Percentiles rank a stretch among this genome's conserved stretches.
Conservation (phyloP, 441 rosid genomes). For the California macrophylla region DNA sequence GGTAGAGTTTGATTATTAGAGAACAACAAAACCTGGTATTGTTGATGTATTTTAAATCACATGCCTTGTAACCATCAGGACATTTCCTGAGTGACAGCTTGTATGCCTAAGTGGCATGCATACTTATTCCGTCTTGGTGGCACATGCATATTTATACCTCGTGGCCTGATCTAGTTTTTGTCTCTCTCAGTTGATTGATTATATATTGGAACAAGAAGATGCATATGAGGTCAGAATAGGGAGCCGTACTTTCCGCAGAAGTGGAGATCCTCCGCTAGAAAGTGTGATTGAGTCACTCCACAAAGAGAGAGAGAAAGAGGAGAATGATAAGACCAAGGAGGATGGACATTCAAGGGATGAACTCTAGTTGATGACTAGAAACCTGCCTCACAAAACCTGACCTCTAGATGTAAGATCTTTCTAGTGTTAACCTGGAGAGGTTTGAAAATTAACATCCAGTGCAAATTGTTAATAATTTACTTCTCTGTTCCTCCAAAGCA, state of each 20-base stretch:
- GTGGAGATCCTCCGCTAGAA: conserved; percentile 80
- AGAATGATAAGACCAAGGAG: conserved; percentile 8
- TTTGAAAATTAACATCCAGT: neutral
- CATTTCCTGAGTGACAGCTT: neutral
- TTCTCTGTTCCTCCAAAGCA: neutral
- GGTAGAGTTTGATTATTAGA: neutral
- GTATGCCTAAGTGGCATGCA: too few relatives aligned
- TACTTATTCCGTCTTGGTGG: neutral
- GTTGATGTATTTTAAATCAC: neutral
- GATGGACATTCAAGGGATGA: conserved; percentile 39
- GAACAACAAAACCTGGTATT: neutral
- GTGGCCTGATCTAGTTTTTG: neutral
- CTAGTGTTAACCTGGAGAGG: neutral
- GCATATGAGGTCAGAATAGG: conserved; percentile 81
- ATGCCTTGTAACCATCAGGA: neutral
- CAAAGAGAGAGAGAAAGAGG: conserved; percentile 21
- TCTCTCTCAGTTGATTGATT: conserved; percentile 57
- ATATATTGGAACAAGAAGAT: conserved; percentile 56
- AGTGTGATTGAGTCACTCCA: conserved; percentile 36
- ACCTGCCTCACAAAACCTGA: neutral
- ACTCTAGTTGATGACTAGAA: conserved; percentile 26
- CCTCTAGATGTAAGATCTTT: too few relatives aligned
- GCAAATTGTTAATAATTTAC: neutral
- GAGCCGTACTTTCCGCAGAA: conserved; percentile 54
- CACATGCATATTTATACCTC: neutral